Percentiles rank a stretch among this genome's conserved stretches.
Conservation (phyloP, 2,329 filamentous ascomycete species). For the Monosporascus sp. region DNA sequence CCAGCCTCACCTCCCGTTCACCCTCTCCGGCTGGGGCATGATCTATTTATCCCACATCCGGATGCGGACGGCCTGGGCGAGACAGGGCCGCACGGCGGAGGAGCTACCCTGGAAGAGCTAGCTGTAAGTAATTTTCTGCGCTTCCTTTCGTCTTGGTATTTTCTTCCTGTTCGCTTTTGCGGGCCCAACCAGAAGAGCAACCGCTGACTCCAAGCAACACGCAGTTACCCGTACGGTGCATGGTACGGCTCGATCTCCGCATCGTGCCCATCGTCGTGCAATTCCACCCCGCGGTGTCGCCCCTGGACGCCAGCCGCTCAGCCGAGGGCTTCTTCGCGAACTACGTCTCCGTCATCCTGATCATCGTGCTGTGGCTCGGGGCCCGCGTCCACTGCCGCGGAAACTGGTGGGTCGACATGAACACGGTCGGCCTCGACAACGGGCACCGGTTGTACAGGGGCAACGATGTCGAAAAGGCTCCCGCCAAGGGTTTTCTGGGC, state of each 20-base stretch:
- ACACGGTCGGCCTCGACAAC: conserved; percentile 13
- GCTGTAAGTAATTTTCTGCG: conserved; percentile 13
- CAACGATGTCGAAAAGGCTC: conserved; percentile 9
- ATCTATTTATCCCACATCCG: conserved; percentile 38
- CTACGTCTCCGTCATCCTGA: conserved; percentile 37
- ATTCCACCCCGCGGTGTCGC: conserved; percentile 43
- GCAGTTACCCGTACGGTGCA: conserved; percentile 32
- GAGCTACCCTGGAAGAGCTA: conserved; percentile 38
- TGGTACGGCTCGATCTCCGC: conserved; percentile 39
- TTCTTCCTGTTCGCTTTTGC: no score
- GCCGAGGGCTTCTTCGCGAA: conserved; percentile 41
- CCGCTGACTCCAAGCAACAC: not conserved
- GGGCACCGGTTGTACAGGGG: conserved; percentile 22
- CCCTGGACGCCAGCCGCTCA: conserved; percentile 26
- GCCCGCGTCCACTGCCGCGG: conserved; percentile 34
- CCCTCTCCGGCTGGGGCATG: conserved; percentile 37
- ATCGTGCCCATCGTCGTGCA: conserved; percentile 38
- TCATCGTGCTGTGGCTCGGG: conserved; percentile 35
- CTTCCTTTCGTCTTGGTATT: no score
- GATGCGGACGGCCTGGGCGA: conserved; percentile 35
- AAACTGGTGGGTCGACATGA: conserved; percentile 24
- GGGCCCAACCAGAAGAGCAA: not conserved
- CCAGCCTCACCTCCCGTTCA: conserved; percentile 38
- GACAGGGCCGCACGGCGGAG: conserved; percentile 29
- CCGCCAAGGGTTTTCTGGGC: conserved; percentile 6